Conservation (phyloP, 2,329 filamentous ascomycete genomes). For the Lojkania enalia region DNA sequence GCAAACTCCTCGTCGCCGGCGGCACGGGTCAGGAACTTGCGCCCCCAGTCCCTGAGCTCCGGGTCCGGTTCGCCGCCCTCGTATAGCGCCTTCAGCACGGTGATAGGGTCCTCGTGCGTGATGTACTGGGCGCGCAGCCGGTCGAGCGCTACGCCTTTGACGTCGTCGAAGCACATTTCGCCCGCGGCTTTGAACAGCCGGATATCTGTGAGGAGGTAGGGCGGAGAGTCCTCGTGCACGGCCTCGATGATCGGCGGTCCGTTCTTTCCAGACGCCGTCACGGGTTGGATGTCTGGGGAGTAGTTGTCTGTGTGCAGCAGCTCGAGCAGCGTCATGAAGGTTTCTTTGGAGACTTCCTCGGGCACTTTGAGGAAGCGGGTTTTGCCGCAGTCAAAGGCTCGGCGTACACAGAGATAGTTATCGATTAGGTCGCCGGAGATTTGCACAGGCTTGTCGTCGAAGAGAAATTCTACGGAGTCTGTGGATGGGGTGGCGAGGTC, state of each 20-base stretch:
- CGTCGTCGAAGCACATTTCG: constrained; percentile 42
- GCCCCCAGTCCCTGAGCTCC: constrained; percentile 26
- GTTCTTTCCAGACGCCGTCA: constrained; percentile 10
- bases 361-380: constrained; percentile 36
- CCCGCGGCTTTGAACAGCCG: constrained; percentile 38
- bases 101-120: constrained; percentile 43
- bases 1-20: constrained; percentile 11
- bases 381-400: constrained; percentile 31
- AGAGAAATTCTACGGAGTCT: constrained; percentile 45
- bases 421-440: constrained; percentile 33
- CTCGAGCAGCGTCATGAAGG: constrained; percentile 42
- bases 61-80: constrained; percentile 24
- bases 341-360: constrained; percentile 26
- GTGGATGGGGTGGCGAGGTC: constrained; percentile 29
- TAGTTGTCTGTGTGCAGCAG: constrained; percentile 31
- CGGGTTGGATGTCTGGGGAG: constrained; percentile 22
- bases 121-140: constrained; percentile 35
- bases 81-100: constrained; percentile 42
- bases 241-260: constrained; percentile 32
- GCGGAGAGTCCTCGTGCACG: constrained; percentile 4
- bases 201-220: constrained; percentile 28
- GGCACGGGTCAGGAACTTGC: constrained; percentile 22
- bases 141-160: constrained; percentile 38
- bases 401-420: constrained; percentile 32
- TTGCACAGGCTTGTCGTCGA: constrained; percentile 39